Percentiles rank a stretch among this genome's conserved stretches.
Conservation (phyloP, 2,329 filamentous ascomycete genomes). For the Diaporthe amygdali region DNA sequence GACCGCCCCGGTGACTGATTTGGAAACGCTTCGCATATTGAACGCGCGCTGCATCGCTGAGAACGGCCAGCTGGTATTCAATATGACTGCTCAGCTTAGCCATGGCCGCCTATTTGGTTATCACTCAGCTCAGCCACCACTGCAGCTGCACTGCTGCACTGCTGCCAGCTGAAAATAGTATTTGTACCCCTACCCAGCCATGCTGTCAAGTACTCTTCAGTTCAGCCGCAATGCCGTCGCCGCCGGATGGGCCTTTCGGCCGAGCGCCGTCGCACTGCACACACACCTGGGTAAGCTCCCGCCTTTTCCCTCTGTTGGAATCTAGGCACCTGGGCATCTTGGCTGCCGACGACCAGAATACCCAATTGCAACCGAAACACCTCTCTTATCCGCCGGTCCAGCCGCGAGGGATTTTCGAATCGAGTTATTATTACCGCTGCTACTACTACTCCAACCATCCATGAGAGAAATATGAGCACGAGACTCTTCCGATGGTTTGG, state of each 20-base stretch:
- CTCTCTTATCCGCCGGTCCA: neutral
- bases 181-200: neutral
- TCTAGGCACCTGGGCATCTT: neutral
- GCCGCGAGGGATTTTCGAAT: neutral
- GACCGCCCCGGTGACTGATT: neutral
- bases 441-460: neutral
- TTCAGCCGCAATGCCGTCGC: neutral
- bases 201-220: neutral
- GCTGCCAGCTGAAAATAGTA: neutral
- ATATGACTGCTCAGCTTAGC: neutral
- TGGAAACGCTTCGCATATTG: neutral
- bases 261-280: neutral
- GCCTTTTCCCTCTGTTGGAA: neutral
- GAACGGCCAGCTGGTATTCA: neutral
- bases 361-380: neutral
- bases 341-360: neutral
- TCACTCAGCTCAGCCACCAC: conserved; percentile 6
- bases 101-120: neutral
- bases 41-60: neutral
- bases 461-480: conserved; percentile 1
- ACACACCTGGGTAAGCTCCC: neutral
- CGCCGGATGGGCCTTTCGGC: conserved; percentile 3
- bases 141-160: neutral
- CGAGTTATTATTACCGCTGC: neutral
- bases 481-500: neutral